Base-by-base conservation (phyloP, 1,284 basidiomycete species). In the Sporisorium scitamineum region DNA sequence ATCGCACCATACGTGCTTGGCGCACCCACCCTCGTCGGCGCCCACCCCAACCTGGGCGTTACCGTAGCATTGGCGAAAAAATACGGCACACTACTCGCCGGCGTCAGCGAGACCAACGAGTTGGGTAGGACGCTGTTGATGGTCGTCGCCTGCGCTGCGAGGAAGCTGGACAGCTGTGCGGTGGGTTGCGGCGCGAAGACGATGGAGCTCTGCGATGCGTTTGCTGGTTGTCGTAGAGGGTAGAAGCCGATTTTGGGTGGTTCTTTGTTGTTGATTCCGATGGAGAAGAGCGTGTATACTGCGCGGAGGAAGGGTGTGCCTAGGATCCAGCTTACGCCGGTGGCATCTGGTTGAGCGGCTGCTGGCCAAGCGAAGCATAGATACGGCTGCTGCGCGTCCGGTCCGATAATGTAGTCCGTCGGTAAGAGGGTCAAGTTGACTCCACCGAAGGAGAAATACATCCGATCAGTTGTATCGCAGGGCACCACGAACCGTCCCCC, bases 241-340 rank as follows among this genome's bases (percentile, higher is more conserved):
- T 63, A 79, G 18, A 79, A 44, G 0, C 77, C 77, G 13, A 79
- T 56, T 29, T 79, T 79, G 20, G 77, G 77, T 13, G 65, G 8
- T 42, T 79, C 77, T 8, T 37, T 27, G 14, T 60, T 51, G 27
- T 76, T 50, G 55, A 79, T 73, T 1, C 77, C 77, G 18, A 79
- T 54, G 10, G 91, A 92, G 87, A 90, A 95, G 52, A 95, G 88
- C 5, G 91, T 91, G 84, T 95, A 95, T 0, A 94, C 92, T 2
- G 92, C 92, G 52, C 91, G 89, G 63, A 95, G 83, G 85, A 95
- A 95, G 0, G 92, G 89, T 3, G 90, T 87, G n/a, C 93, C 93
- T 88, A 95, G 87, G 84, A 94, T 92, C 94, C 94, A 95, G 83
- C 94, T 93, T 47, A 95, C 89, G 3, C 93, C 93, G 84, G 93